A percentile compares a stretch with the other conserved stretches of the same genome.
Conservation (phyloP, 2,329 filamentous ascomycete species). For the Verticillium zaregamsianum region DNA sequence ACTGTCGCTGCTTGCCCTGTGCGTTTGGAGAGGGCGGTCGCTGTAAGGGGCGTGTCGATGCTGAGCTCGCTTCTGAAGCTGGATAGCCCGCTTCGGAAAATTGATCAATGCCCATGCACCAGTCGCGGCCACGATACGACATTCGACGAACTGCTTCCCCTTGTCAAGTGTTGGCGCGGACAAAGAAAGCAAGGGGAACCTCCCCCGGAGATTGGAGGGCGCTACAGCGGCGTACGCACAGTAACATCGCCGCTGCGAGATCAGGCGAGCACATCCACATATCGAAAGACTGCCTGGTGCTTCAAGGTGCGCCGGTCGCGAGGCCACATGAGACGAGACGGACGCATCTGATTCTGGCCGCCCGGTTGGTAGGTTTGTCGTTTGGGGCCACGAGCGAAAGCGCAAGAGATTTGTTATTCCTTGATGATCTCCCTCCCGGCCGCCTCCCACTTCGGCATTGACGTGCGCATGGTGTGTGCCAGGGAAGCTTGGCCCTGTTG, state of each 20-base stretch:
- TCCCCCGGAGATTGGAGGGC: not conserved
- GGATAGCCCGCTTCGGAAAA: too few relatives aligned
- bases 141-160: not conserved
- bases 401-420: not conserved
- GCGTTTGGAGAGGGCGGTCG: too few relatives aligned
- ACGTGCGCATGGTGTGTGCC: not conserved
- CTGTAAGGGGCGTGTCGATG: too few relatives aligned
- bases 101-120: not conserved
- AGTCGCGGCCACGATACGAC: not conserved
- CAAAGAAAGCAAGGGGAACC: not conserved
- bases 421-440: not conserved
- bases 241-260: not conserved
- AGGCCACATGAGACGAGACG: not conserved
- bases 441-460: not conserved
- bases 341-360: not conserved
- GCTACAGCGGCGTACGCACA: not conserved
- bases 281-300: not conserved
- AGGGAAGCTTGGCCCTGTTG: not conserved
- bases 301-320: not conserved
- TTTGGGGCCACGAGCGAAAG: not conserved
- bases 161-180: not conserved
- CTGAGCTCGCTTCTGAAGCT: too few relatives aligned
- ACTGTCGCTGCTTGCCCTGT: not conserved
- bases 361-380: not conserved
- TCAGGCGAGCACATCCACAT: not conserved